Evolutionary conservation across 352 stramenopile species (phyloP).

Genomic region (Pythium oligandrum): DNA sequence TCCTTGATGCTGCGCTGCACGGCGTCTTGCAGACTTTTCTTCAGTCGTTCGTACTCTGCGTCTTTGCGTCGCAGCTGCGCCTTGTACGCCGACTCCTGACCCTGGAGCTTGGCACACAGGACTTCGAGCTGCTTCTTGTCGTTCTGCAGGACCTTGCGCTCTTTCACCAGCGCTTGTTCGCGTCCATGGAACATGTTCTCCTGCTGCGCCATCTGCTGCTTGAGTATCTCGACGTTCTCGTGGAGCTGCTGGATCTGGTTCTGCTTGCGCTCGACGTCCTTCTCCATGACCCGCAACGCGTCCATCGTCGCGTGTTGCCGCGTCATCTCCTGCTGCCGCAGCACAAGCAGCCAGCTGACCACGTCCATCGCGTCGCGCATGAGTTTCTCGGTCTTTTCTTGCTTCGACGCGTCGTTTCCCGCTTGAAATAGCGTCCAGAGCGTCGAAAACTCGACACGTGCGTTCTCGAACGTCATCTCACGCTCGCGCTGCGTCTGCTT

Average conservation of each 20-base stretch:
- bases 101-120: constrained; percentile 62
- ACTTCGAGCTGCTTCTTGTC: constrained; percentile 72
- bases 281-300: constrained; percentile 31
- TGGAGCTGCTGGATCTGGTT: constrained; percentile 38
- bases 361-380: constrained; percentile 64
- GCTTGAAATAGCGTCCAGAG: background rate
- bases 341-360: constrained; percentile 60
- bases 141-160: constrained; percentile 46
- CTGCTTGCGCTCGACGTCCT: constrained; percentile 48
- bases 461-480: constrained; percentile 13
- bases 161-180: constrained; percentile 38
- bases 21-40: constrained; percentile 63
- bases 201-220: constrained; percentile 45
- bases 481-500: constrained; percentile 2
- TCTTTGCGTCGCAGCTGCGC: constrained; percentile 71
- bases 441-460: constrained; percentile 13
- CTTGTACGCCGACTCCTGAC: constrained; percentile 70
- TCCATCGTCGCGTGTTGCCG: constrained; percentile 52
- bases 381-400: constrained; percentile 26
- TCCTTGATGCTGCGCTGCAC: constrained; percentile 47
- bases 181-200: constrained; percentile 63
- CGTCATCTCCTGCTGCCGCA: constrained; percentile 44
- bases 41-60: constrained; percentile 65
- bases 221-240: constrained; percentile 39
- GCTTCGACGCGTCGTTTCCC: constrained; percentile 9